Conservation (phyloP, 2,329 filamentous ascomycete genomes). For the Fusarium sp. region DNA sequence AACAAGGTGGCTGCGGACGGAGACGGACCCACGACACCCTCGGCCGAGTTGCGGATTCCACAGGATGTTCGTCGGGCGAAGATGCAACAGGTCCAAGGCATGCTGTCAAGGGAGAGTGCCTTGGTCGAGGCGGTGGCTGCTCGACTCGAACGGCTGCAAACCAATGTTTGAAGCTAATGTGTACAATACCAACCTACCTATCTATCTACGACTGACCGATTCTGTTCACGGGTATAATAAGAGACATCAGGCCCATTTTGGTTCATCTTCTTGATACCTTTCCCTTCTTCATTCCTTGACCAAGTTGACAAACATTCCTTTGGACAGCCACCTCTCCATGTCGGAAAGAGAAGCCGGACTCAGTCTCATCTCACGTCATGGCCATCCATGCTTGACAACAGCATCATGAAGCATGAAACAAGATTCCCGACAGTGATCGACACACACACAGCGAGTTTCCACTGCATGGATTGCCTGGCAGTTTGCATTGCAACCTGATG, state of each 20-base stretch:
- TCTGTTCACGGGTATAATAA: conserved; percentile 23
- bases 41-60: conserved; percentile 64
- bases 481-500: neutral
- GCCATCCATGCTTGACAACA: neutral
- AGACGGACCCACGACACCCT: conserved; percentile 44
- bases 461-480: neutral
- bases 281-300: neutral
- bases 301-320: neutral
- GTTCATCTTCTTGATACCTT: neutral
- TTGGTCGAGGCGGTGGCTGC: conserved; percentile 75
- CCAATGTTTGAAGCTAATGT: conserved; percentile 37
- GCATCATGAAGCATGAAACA: neutral
- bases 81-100: conserved; percentile 70
- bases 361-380: neutral
- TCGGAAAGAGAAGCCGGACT: neutral
- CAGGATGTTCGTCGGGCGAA: conserved; percentile 72
- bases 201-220: neutral
- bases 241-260: neutral
- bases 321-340: neutral
- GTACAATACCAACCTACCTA: conserved; percentile 36
- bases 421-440: neutral
- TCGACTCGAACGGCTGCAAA: conserved; percentile 68
- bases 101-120: conserved; percentile 75
- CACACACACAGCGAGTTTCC: neutral
- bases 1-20: conserved; percentile 46